Evolutionary conservation across 2,329 filamentous ascomycete species (phyloP), one percentile per base, ranked within the genome.

Genomic region (Fusarium metavorans): DNA sequence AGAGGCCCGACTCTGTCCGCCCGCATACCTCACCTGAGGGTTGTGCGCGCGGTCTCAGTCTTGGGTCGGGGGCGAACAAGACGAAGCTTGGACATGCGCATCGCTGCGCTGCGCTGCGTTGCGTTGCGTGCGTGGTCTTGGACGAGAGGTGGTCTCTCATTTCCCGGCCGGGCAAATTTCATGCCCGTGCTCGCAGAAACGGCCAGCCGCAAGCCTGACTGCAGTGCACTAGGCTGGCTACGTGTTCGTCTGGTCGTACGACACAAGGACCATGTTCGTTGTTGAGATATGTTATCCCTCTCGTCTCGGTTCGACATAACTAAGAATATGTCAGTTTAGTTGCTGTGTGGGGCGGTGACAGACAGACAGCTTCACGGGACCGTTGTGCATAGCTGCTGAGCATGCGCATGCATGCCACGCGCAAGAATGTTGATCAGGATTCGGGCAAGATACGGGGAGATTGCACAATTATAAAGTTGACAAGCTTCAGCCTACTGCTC

Each of bases 171-270:
- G n/a, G 50, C 32, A 27, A 67, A 64, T 66, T 75, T 73, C 63
- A 59, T 66, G 69, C 41, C 77, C 65, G 75, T 76, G 75, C 75
- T 69, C 61, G 32, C 60, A 23, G 43, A 54, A 69, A 67, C 68
- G 52, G 67, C 59, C 59, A 76, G 68, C 65, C 72, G 59, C 35
- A 67, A 54, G 56, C 63, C 41, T 70, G 73, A 69, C 68, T 57
- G 62, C 56, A 50, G 45, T 50, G 45, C 45, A 50, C 45, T 50
- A 50, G 45, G 45, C 67, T 32, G 66, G 67, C 67, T 67, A 75
- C 68, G 68, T 78, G 66, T 77, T 77, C 74, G 63, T 63, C 67
- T 64, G 13, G 52, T 71, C 69, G 74, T 72, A 74, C 60, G 61
- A 76, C 66, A 69, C 60, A 61, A 63, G 59, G 58, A 45, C 68